Conservation (phyloP, 179 eudicot species). For the Pouteria campechiana region DNA sequence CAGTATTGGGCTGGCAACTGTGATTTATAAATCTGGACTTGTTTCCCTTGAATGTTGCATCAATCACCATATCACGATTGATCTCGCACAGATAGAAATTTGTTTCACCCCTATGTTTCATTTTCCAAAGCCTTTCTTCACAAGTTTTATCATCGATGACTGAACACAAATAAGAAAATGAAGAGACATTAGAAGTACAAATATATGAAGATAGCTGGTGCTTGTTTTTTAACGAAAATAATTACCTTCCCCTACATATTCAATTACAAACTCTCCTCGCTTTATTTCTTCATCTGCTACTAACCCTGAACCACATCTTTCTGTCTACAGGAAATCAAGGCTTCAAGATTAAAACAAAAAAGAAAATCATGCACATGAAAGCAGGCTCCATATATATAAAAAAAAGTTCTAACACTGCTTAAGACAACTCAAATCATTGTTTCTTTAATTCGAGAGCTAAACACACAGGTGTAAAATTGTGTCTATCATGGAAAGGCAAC, state of each 20-base stretch:
- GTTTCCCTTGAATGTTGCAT: slow-evolving; percentile 94
- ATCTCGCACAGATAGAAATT: slow-evolving; percentile 94
- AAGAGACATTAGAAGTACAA: slow-evolving; percentile 5
- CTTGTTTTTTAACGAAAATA: slow-evolving; percentile 5
- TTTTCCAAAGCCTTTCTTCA: slow-evolving; percentile 93
- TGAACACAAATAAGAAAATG: no score
- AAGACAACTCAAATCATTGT: no score
- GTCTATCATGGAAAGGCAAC: no score
- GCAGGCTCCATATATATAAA: no score
- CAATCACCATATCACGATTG: slow-evolving; percentile 97
- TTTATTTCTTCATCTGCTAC: slow-evolving; percentile 93
- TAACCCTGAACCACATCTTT: slow-evolving; percentile 92
- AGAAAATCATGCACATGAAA: no score
- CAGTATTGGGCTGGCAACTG: slow-evolving; percentile 93
- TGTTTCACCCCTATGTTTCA: slow-evolving; percentile 90
- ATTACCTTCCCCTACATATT: slow-evolving; percentile 98
- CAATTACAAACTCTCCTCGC: slow-evolving; percentile 85
- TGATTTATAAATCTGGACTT: slow-evolving; percentile 97
- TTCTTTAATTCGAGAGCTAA: no score
- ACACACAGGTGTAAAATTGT: no score
- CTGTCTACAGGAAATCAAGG: slow-evolving; percentile 55
- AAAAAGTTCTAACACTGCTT: no score
- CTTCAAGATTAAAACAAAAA: not conserved
- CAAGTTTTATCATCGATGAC: slow-evolving; percentile 97
- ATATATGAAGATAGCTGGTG: not conserved